Conservation (phyloP, 179 eudicot genomes). For the Beta macrorhiza region DNA sequence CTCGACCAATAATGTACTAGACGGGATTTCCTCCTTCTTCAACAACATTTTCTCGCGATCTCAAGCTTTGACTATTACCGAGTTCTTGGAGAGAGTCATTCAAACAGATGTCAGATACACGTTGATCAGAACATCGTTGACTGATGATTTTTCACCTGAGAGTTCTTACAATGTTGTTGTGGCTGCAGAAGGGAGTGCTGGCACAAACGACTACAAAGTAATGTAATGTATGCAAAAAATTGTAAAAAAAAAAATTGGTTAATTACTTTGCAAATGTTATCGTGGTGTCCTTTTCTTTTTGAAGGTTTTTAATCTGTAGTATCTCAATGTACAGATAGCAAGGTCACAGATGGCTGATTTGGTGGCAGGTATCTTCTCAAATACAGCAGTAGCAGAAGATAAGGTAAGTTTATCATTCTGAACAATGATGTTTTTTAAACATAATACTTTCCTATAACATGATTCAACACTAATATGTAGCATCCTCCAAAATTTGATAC, state of each 20-base stretch:
- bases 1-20: constrained; percentile 67
- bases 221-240: constrained; percentile 84
- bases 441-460: not conserved
- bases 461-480: not conserved
- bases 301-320: not conserved
- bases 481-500: no score
- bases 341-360: constrained; percentile 73
- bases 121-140: constrained; percentile 57
- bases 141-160: constrained; percentile 78
- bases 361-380: constrained; percentile 79
- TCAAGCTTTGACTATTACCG: constrained; percentile 57
- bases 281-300: not conserved
- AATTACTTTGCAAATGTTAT: constrained; percentile 17
- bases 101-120: constrained; percentile 73
- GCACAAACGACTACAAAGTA: constrained; percentile 94
- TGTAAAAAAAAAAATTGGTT: constrained; percentile 12
- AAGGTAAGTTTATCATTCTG: constrained; percentile 46
- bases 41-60: constrained; percentile 64
- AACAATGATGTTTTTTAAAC: not conserved
- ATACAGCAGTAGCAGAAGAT: constrained; percentile 80
- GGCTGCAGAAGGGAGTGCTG: constrained; percentile 66
- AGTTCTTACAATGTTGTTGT: constrained; percentile 66
- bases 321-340: constrained; percentile 46
- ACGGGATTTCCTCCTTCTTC: constrained; percentile 73
- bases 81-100: constrained; percentile 60